Conservation (phyloP, 441 rosid genomes). For the Codiaeum variegatum region DNA sequence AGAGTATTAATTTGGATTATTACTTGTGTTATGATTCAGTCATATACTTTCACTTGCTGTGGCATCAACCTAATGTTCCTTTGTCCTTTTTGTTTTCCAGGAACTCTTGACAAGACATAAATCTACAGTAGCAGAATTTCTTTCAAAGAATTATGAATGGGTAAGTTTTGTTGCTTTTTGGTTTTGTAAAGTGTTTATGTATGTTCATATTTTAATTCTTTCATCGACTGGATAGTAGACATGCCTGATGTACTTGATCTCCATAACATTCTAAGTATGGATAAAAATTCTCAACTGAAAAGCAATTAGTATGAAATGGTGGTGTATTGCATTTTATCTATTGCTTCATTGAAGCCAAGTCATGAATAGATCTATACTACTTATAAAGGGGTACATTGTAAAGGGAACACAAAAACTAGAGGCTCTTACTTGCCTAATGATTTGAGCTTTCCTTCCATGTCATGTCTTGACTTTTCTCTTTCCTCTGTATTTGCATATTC, state of each 20-base stretch:
- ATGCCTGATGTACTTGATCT: neutral
- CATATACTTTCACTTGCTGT: neutral
- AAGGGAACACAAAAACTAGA: neutral
- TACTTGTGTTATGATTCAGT: neutral
- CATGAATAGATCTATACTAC: no score
- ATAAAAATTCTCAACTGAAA: neutral
- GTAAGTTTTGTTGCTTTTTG: conserved; percentile 32
- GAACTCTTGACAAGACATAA: conserved; percentile 93
- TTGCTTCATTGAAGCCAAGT: neutral
- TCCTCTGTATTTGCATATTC: neutral
- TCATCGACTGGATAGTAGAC: neutral
- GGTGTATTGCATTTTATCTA: neutral
- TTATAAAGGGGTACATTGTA: neutral
- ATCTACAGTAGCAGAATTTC: conserved; percentile 95
- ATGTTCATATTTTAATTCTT: neutral
- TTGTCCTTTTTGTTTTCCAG: conserved; percentile 45
- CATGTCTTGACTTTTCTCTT: neutral
- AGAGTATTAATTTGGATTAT: neutral
- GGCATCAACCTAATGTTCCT: conserved; percentile 13
- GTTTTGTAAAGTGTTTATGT: neutral
- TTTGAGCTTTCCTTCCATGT: neutral
- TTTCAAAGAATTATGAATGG: conserved; percentile 93
- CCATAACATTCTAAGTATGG: neutral
- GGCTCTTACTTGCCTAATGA: neutral
- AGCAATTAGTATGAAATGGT: neutral